Conservation (phyloP, 148 eudicot genomes). For the Camellia granthamiana region DNA sequence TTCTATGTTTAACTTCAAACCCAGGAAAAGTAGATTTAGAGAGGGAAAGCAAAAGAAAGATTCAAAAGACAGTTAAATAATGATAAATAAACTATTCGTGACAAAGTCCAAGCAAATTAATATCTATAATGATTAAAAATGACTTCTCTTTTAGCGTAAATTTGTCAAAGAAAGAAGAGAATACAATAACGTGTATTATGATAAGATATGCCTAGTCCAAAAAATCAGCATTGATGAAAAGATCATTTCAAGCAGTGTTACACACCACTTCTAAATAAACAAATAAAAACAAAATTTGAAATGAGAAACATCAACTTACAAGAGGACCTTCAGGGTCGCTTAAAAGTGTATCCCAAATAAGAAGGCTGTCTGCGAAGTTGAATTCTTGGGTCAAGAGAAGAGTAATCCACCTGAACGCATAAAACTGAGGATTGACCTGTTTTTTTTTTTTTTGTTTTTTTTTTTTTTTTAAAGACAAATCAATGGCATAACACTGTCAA, state of each 20-base stretch:
- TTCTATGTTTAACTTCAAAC: not conserved
- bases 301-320: slow-evolving; percentile 37
- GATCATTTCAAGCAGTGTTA: too few relatives aligned
- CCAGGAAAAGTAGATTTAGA: not conserved
- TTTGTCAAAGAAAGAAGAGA: not conserved
- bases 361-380: slow-evolving; percentile 78
- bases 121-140: not conserved
- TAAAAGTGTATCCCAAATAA: slow-evolving; percentile 91
- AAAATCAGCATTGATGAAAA: too few relatives aligned
- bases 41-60: not conserved
- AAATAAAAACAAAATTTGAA: not conserved
- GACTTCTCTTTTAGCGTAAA: not conserved
- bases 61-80: not conserved
- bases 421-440: slow-evolving; percentile 99
- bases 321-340: slow-evolving; percentile 99
- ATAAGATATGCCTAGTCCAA: too few relatives aligned
- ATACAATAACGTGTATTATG: too few relatives aligned
- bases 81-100: not conserved
- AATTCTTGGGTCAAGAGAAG: slow-evolving; percentile 99
- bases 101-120: not conserved
- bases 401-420: slow-evolving; percentile 98
- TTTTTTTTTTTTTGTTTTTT: not conserved
- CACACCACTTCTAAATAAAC: not conserved
- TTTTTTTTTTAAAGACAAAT: slow-evolving; percentile 11
- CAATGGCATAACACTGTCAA: not conserved